Evolutionary conservation across 768 basidiomycete species (phyloP), one percentile per base, ranked within the genome.

Genomic region (Cubamyces sp.): DNA sequence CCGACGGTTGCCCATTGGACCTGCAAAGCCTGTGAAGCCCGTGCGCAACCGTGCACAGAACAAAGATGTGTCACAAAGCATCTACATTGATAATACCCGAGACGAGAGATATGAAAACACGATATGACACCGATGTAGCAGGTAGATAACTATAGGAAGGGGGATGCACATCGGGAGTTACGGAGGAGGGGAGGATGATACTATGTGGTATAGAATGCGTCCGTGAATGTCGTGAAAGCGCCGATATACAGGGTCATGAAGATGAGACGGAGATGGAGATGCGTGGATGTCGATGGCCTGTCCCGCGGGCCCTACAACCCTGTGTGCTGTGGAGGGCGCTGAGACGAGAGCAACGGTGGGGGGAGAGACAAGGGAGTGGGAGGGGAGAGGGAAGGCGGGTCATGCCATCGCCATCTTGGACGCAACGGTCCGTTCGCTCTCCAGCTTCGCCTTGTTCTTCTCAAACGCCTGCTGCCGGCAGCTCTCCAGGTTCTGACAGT

Each of bases 401-500:
- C 70, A 92, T 72, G 90, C 90, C 49, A 85, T 87, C 60, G 88
- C 88, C 83, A 95, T 87, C 87, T 94, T 94, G 72, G 90, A 79
- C 37, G 88, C 87, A 39, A 91, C 88, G 19, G 93, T 95, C 76
- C 90, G 86, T 76, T 95, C 93, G 68, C 87, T 87, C 82, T 94
- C 92, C 60, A 95, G 78, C 78, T 91, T 91, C 54, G 78, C 82
- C 85, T 94, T 94, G 81, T 95, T 94, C 71, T 84, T 82, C 66
- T 92, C 86, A 72, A 94, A 95, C 19, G 93, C 93, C 75, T 92
- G 88, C 74, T 92, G 89, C 65, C 88, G 81, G 77, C 93, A 95
- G 74, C 87, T 87, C 72, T 91, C 87, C 64, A 96, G 78, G 64
- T 93, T 89, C 66, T 84, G 83, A 78, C 93, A 96, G 57, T 83